Percentiles rank a stretch among this genome's conserved stretches.
These are phyloP conservation scores for Solanum medicagineum DNA, from an alignment of 257 asterid genomes.

Conservation along the genomic window DNA sequence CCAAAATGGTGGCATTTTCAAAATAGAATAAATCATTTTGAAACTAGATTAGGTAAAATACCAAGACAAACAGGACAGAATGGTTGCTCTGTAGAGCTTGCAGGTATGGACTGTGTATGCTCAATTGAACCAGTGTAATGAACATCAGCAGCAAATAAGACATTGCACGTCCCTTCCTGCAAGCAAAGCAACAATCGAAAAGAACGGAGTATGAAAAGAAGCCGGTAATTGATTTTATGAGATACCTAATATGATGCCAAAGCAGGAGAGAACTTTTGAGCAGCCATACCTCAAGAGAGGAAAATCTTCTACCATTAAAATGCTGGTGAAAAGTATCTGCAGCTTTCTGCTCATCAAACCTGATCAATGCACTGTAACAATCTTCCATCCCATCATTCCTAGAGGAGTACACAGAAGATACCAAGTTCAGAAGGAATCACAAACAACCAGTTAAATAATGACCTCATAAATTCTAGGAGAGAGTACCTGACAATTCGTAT, in stretches of 20 bases:
- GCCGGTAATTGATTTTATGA: neutral
- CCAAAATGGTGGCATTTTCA: neutral
- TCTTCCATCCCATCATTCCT: conserved; percentile 86
- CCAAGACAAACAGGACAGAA: conserved; percentile 98
- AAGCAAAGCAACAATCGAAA: conserved; percentile 6
- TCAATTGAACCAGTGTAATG: conserved; percentile 86
- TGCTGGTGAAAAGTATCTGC: conserved; percentile 74
- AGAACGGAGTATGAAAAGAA: neutral
- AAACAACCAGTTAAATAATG: neutral
- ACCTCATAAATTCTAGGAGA: neutral
- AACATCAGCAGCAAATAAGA: conserved; percentile 64
- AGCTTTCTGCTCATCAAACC: conserved; percentile 61
- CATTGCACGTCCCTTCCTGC: conserved; percentile 67
- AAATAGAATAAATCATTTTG: neutral
- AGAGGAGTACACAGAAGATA: conserved; percentile 1
- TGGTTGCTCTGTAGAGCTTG: conserved; percentile 72
- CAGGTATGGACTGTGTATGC: conserved; percentile 54
- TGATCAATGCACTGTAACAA: conserved; percentile 67
- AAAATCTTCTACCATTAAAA: conserved; percentile 56
- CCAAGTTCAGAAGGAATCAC: conserved; percentile 3
- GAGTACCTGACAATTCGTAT: conserved; percentile 85
- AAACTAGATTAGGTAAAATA: conserved; percentile 13
- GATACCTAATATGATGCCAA: neutral
- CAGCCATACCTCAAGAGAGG: conserved; percentile 73
- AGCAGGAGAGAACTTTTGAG: neutral